A percentile compares a stretch with the other conserved stretches of the same genome.
These are phyloP conservation scores for Phytopythium chamaehyphon DNA, from an alignment of 352 stramenopile genomes.

Conservation along the genomic window DNA sequence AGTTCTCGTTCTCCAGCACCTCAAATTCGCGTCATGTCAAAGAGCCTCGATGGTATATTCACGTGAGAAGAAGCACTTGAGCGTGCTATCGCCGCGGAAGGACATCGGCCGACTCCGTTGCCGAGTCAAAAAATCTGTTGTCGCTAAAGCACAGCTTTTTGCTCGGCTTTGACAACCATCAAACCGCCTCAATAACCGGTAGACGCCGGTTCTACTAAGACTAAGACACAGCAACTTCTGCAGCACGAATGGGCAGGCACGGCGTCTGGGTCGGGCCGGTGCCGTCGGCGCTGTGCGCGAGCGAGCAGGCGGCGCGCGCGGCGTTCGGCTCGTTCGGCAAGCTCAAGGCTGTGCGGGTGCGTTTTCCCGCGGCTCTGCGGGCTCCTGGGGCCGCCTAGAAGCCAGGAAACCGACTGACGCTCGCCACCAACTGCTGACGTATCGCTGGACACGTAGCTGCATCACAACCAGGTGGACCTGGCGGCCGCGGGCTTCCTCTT, in stretches of 20 bases:
- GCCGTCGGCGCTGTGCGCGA: constrained; percentile 52
- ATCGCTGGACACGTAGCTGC: constrained; percentile 46
- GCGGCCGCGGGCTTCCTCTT: constrained; percentile 64
- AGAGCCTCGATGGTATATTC: constrained; percentile 44
- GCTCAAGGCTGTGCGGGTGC: constrained; percentile 45
- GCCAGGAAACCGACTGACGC: neutral
- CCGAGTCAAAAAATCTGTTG: constrained; percentile 82
- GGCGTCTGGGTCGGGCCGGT: constrained; percentile 55
- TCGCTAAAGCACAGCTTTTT: constrained; percentile 60
- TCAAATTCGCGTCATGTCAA: constrained; percentile 29
- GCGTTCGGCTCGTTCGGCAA: constrained; percentile 45
- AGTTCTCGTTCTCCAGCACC: constrained; percentile 63
- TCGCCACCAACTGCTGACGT: neutral
- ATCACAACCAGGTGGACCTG: constrained; percentile 66
- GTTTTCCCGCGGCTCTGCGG: neutral
- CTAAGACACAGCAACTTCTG: too few species aligned
- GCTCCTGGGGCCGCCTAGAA: neutral
- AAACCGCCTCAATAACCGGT: constrained; percentile 1
- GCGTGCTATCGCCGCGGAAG: constrained; percentile 69
- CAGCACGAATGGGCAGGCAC: constrained; percentile 7
- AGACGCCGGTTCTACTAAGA: constrained; percentile 7
- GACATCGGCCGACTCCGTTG: constrained; percentile 63
- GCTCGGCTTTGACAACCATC: constrained; percentile 14
- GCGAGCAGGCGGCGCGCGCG: constrained; percentile 37
- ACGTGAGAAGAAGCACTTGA: constrained; percentile 71